Evolutionary conservation across 192 early-diverging fungal genomes (phyloP).

Genomic region (Borealophlyctis nickersoniae): DNA sequence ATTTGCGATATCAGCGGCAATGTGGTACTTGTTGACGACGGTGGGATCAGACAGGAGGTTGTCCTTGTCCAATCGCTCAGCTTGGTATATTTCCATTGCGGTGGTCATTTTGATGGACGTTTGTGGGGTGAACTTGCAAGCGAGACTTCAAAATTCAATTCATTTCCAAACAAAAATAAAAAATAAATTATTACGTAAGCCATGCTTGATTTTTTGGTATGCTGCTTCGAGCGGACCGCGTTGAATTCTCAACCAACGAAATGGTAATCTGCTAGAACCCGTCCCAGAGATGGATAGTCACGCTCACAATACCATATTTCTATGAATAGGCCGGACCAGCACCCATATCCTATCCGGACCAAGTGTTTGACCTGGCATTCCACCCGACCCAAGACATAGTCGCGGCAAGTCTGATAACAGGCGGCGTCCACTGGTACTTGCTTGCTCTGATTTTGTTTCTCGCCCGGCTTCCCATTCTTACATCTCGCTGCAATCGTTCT

Average conservation of each 20-base stretch:
- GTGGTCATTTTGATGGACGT: conserved; percentile 22
- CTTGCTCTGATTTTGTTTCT: not conserved
- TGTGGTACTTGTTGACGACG: conserved; percentile 90
- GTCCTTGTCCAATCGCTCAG: conserved; percentile 36
- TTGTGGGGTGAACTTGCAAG: no score
- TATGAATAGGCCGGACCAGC: no score
- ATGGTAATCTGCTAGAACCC: no score
- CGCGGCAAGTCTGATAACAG: conserved; percentile 70
- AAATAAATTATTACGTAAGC: no score
- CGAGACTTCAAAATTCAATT: no score
- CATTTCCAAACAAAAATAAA: no score
- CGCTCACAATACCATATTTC: no score
- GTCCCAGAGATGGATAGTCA: no score
- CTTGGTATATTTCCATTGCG: conserved; percentile 9
- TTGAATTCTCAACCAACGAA: no score
- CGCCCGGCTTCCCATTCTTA: no score
- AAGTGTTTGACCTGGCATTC: conserved; percentile 56
- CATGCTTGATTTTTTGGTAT: no score
- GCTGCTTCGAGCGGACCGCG: no score
- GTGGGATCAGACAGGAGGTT: conserved; percentile 66
- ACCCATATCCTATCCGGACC: conserved; percentile 21
- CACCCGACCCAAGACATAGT: conserved; percentile 66
- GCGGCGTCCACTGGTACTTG: conserved; percentile 66
- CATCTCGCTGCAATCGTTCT: not conserved
- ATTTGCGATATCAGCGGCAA: conserved; percentile 86